Percentiles rank a stretch among this genome's conserved stretches.
phyloP scores from a whole-genome alignment of 129 eudicot genomes.

The Helianthus tuberosus region DNA sequence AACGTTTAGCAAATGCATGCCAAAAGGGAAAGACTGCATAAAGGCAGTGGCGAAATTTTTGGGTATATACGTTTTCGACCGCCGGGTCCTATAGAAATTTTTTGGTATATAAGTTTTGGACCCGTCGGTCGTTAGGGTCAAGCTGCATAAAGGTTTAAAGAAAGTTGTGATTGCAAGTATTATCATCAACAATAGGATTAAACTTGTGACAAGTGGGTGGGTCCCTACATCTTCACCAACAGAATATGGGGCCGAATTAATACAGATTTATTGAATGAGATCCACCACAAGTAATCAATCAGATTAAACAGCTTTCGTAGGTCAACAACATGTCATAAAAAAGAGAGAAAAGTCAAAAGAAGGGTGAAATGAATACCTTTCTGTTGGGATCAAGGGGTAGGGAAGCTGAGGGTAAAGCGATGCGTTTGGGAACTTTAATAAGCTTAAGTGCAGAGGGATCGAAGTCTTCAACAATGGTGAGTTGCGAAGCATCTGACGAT shows the following conservation, averaged over 20 bases:
- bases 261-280: not conserved
- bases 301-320: no score
- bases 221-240: not conserved
- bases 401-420: slow-evolving; percentile 27
- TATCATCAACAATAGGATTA: not conserved
- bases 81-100: no score
- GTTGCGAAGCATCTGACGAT: slow-evolving; percentile 1
- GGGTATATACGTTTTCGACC: no score
- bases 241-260: not conserved
- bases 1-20: no score
- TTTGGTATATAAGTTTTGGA: no score
- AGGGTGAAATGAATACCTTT: slow-evolving; percentile 46
- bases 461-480: slow-evolving; percentile 48
- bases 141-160: no score
- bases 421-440: slow-evolving; percentile 74
- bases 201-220: not conserved
- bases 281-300: not conserved
- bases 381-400: slow-evolving; percentile 63
- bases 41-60: no score
- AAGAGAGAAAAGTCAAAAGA: not conserved
- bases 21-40: no score
- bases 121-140: not conserved
- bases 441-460: slow-evolving; percentile 65
- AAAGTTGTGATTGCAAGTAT: no score
- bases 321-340: no score